These are phyloP conservation scores for Suhomyces sp. DNA, from an alignment of 805 yeast genomes.

Conservation along the genomic window DNA sequence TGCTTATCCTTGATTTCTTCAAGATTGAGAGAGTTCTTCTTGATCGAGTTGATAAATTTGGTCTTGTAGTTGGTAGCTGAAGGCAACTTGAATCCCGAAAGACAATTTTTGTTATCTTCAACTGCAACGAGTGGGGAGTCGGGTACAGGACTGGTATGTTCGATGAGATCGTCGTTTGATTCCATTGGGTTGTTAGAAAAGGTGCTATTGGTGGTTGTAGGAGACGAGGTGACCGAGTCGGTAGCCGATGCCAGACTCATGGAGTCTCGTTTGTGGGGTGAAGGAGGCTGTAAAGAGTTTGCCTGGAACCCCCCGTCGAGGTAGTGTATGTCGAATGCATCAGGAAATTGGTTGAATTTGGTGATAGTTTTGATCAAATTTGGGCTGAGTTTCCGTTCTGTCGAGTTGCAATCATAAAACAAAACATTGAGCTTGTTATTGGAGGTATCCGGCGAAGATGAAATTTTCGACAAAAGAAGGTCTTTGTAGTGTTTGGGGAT, in stretches of 20 bases:
- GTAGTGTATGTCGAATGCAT: conserved; percentile 19
- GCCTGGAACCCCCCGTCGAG: conserved; percentile 29
- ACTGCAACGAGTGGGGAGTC: neutral
- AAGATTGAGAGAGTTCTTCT: conserved; percentile 23
- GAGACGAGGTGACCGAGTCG: conserved; percentile 3
- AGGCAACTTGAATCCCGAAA: conserved; percentile 44
- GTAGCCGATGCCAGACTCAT: conserved; percentile 3
- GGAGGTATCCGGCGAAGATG: neutral
- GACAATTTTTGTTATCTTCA: conserved; percentile 7
- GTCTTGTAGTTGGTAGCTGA: conserved; percentile 35
- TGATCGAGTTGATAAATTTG: conserved; percentile 35
- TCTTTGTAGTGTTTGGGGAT: conserved; percentile 20
- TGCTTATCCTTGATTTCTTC: neutral
- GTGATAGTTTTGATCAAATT: conserved; percentile 33
- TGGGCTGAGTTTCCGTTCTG: conserved; percentile 17
- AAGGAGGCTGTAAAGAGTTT: neutral
- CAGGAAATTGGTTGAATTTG: conserved; percentile 24
- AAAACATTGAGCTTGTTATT: conserved; percentile 19
- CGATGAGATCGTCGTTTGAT: conserved; percentile 8
- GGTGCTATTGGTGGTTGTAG: conserved; percentile 3
- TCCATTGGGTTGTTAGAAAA: conserved; percentile 6
- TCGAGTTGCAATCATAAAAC: conserved; percentile 34
- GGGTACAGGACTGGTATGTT: conserved; percentile 7
- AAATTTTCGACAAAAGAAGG: conserved; percentile 14
- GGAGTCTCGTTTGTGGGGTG: neutral